phyloP scores from a whole-genome alignment of 495 filamentous ascomycete species.

The Pseudoneurospora amorphoporcata region DNA sequence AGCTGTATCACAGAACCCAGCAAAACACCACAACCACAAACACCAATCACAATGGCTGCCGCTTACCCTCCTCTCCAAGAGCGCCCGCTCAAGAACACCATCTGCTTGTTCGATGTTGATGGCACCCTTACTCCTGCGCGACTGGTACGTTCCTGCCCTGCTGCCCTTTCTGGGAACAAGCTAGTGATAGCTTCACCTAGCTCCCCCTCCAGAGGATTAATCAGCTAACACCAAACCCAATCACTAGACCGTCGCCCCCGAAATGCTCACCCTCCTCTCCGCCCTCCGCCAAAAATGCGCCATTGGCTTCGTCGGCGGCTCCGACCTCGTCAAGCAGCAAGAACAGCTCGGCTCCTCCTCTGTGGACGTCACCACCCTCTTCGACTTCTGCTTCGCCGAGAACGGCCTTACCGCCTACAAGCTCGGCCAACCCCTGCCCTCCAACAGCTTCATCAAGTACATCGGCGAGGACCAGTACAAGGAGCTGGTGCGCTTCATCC shows the following conservation, averaged over 20 bases:
- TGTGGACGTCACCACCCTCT: conserved; percentile 63
- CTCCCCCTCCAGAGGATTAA: neutral
- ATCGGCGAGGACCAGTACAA: conserved; percentile 90
- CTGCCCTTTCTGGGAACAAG: neutral
- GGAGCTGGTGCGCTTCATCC: conserved; percentile 69
- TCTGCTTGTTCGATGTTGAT: conserved; percentile 91
- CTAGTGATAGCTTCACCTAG: neutral
- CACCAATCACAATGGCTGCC: conserved; percentile 23
- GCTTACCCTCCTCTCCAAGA: conserved; percentile 63
- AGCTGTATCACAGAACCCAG: neutral
- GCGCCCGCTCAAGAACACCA: conserved; percentile 79
- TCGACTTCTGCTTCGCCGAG: conserved; percentile 94
- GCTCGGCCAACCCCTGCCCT: conserved; percentile 58
- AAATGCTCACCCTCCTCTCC: conserved; percentile 75
- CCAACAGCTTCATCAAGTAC: conserved; percentile 81
- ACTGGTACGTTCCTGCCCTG: conserved; percentile 36
- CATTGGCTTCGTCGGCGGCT: conserved; percentile 85
- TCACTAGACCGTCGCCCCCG: conserved; percentile 52
- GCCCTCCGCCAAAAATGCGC: conserved; percentile 76
- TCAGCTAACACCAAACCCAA: neutral
- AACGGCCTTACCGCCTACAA: conserved; percentile 91
- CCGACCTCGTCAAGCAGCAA: conserved; percentile 84
- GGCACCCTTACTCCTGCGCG: conserved; percentile 74
- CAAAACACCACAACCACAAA: neutral
- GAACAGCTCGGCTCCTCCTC: conserved; percentile 69